Conservation (phyloP, 1,139 yeast species). For the Tardiomyces blankii region DNA sequence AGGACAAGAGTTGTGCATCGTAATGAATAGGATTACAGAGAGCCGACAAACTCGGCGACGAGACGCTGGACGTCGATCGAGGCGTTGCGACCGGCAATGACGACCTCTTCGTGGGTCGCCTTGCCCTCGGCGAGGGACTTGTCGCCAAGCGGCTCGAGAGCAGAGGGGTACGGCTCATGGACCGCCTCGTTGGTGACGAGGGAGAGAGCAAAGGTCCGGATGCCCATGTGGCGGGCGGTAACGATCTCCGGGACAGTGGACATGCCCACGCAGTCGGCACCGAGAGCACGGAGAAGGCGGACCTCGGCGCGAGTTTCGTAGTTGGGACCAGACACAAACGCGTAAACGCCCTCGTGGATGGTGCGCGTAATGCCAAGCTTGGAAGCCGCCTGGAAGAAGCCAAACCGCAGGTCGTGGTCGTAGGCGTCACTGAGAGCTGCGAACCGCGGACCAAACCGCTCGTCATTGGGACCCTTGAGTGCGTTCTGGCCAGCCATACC, state of each 20-base stretch:
- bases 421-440: conserved; percentile 86
- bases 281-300: conserved; percentile 56
- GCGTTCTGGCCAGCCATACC: conserved; percentile 88
- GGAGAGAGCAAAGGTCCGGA: conserved; percentile 73
- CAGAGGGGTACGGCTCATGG: conserved; percentile 65
- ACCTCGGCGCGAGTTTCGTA: conserved; percentile 91
- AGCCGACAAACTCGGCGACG: conserved; percentile 52
- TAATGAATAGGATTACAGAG: conserved; percentile 7
- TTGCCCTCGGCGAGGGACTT: conserved; percentile 34
- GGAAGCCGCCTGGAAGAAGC: conserved; percentile 38
- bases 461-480: conserved; percentile 77
- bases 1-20: too few species aligned
- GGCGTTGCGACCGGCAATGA: conserved; percentile 72
- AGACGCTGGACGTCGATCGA: conserved; percentile 67
- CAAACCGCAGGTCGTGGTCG: conserved; percentile 51
- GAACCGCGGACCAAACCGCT: conserved; percentile 74
- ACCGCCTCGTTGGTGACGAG: conserved; percentile 81
- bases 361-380: conserved; percentile 43
- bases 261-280: conserved; percentile 97
- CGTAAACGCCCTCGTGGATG: conserved; percentile 80
- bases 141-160: conserved; percentile 35
- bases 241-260: conserved; percentile 94
- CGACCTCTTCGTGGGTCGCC: conserved; percentile 85
- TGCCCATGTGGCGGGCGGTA: conserved; percentile 79
- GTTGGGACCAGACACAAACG: conserved; percentile 86